phyloP scores from a whole-genome alignment of 805 yeast genomes.

The Metschnikowia shivogae region DNA sequence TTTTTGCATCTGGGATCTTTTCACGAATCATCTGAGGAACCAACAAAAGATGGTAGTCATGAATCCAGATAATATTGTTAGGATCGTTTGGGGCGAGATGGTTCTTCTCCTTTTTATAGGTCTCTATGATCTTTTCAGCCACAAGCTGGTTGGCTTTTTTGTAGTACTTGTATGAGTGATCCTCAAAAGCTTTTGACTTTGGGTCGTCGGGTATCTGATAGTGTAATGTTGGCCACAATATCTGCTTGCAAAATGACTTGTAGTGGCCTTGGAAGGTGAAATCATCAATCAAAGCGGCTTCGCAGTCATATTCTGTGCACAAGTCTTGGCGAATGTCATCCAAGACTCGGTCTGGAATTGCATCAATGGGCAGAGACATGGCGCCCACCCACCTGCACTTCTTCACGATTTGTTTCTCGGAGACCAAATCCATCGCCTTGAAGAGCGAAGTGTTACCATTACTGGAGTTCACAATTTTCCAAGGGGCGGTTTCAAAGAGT shows the following conservation, averaged over 20 bases:
- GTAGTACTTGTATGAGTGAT: conserved; percentile 89
- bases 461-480: conserved; percentile 64
- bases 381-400: conserved; percentile 79
- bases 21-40: conserved; percentile 82
- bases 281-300: conserved; percentile 72
- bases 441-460: conserved; percentile 86
- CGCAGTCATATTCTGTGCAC: conserved; percentile 47
- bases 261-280: conserved; percentile 86
- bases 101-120: conserved; percentile 48
- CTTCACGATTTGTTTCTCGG: conserved; percentile 30
- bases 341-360: conserved; percentile 56
- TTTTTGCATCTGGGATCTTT: conserved; percentile 72
- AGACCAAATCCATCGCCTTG: conserved; percentile 73
- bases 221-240: conserved; percentile 91
- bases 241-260: conserved; percentile 86
- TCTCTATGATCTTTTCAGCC: conserved; percentile 68
- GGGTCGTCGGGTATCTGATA: conserved; percentile 96
- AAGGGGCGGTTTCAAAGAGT: conserved; percentile 58
- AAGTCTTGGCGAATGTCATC: conserved; percentile 49
- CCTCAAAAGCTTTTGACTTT: conserved; percentile 90
- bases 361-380: conserved; percentile 86
- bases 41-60: conserved; percentile 86
- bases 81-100: conserved; percentile 44
- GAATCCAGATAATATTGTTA: conserved; percentile 80
- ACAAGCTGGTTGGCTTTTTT: conserved; percentile 67